Conservation (phyloP, 768 basidiomycete species). For the Russula emetica region DNA sequence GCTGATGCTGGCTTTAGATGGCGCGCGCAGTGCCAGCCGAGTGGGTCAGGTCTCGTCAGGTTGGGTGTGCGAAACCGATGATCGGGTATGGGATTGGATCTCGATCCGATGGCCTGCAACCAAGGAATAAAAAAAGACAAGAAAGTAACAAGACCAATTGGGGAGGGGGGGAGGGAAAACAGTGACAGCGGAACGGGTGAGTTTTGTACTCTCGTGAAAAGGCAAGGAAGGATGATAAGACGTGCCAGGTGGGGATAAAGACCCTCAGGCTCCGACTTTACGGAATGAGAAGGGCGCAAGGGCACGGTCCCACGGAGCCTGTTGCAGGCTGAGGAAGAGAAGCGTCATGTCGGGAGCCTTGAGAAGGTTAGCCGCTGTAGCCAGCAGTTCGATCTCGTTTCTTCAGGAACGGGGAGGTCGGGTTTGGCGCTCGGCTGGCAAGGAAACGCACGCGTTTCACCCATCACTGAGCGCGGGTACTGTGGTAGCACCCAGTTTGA, state of each 20-base stretch:
- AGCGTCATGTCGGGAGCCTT: conserved; percentile 21
- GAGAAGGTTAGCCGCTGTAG: conserved; percentile 26
- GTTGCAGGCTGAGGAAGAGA: conserved; percentile 16
- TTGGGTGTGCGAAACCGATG: conserved; percentile 27
- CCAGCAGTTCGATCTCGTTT: conserved; percentile 26
- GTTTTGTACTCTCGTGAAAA: conserved; percentile 15
- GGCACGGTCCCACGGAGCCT: conserved; percentile 24
- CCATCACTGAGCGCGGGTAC: conserved; percentile 9
- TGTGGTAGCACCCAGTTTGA: neutral
- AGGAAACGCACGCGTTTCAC: conserved; percentile 26
- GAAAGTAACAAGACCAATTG: conserved; percentile 19
- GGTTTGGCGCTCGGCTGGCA: conserved; percentile 28
- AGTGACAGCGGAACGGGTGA: conserved; percentile 9
- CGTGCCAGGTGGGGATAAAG: conserved; percentile 25
- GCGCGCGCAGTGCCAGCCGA: conserved; percentile 19
- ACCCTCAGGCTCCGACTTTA: conserved; percentile 24
- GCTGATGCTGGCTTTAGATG: conserved; percentile 16
- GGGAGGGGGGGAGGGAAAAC: conserved; percentile 7
- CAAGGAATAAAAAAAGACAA: conserved; percentile 14
- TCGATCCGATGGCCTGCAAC: conserved; percentile 23
- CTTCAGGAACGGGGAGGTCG: conserved; percentile 20
- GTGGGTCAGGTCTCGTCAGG: conserved; percentile 15
- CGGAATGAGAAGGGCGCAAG: conserved; percentile 27
- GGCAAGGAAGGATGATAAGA: conserved; percentile 22
- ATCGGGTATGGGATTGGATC: conserved; percentile 26